These are phyloP conservation scores for Fagopyrum tataricum DNA, from an alignment of 148 eudicot genomes.

Conservation along the genomic window DNA sequence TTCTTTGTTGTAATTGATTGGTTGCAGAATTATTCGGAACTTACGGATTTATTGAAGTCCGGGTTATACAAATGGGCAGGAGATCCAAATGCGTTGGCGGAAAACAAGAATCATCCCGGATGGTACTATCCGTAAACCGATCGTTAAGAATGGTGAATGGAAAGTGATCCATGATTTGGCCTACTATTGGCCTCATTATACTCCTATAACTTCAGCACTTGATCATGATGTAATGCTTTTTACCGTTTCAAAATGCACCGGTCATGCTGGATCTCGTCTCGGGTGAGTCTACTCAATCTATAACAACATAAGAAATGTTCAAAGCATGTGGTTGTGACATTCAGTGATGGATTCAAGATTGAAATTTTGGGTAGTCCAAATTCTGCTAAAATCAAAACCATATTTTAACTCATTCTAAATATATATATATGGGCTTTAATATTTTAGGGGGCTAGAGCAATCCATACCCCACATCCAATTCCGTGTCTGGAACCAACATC, in stretches of 20 bases:
- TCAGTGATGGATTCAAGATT: too few species aligned
- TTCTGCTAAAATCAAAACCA: too few species aligned
- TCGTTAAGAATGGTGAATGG: constrained; percentile 12
- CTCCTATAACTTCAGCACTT: constrained; percentile 47
- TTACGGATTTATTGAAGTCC: constrained; percentile 39
- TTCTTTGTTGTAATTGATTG: too few species aligned
- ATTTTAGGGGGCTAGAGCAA: too few species aligned
- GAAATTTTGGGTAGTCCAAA: too few species aligned
- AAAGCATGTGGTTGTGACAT: too few species aligned
- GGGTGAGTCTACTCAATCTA: too few species aligned
- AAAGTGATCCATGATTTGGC: constrained; percentile 70
- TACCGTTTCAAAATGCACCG: constrained; percentile 71
- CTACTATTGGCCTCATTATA: constrained; percentile 88
- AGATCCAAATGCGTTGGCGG: constrained; percentile 32
- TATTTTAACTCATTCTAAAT: too few species aligned
- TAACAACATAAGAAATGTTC: too few species aligned
- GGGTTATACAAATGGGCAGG: constrained; percentile 36
- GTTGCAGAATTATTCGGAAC: constrained; percentile 22
- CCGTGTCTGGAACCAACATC: too few species aligned
- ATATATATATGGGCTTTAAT: too few species aligned
- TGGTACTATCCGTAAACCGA: constrained; percentile 28
- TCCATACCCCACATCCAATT: too few species aligned
- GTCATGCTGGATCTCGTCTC: constrained; percentile 82
- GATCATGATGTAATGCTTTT: constrained; percentile 67
- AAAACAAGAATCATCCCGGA: constrained; percentile 29